Conservation (phyloP, 2,329 filamentous ascomycete genomes). For the Fusarium robinianum region DNA sequence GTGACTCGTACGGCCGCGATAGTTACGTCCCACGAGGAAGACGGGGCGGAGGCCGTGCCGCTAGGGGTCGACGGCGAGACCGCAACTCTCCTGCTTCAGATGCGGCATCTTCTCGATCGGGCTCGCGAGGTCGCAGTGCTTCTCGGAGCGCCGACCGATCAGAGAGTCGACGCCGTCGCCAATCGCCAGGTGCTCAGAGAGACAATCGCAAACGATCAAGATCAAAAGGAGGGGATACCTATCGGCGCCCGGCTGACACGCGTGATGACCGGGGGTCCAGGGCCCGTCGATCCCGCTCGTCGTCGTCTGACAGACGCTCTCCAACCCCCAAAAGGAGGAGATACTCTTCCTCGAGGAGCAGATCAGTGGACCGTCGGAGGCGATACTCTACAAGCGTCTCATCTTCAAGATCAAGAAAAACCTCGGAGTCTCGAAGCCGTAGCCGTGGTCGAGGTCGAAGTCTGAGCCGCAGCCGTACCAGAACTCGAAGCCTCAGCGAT, state of each 20-base stretch:
- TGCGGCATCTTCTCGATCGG: constrained; percentile 38
- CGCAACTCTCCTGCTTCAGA: constrained; percentile 43
- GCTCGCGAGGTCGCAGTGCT: constrained; percentile 42
- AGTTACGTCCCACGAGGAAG: constrained; percentile 58
- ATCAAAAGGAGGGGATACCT: constrained; percentile 42
- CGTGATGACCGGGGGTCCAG: constrained; percentile 31
- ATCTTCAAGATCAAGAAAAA: constrained; percentile 49
- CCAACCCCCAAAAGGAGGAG: constrained; percentile 56
- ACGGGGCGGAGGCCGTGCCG: constrained; percentile 46
- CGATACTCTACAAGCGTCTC: constrained; percentile 43
- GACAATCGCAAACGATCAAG: constrained; percentile 47
- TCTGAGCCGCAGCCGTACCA: constrained; percentile 7
- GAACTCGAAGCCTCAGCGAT: background rate
- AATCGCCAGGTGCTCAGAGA: constrained; percentile 38
- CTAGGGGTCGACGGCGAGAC: constrained; percentile 44
- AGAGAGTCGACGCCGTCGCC: constrained; percentile 41
- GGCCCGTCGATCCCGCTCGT: constrained; percentile 40
- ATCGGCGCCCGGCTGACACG: constrained; percentile 32
- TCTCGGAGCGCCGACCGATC: constrained; percentile 42
- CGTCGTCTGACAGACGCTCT: constrained; percentile 46
- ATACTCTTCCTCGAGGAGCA: constrained; percentile 54
- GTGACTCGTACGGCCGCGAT: constrained; percentile 54
- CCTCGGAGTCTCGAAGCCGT: constrained; percentile 40
- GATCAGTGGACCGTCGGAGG: constrained; percentile 49
- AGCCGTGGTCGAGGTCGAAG: constrained; percentile 30